Base-by-base conservation (phyloP, 371 early-diverging fungal genomes). In the Dentiscutata heterogama region DNA sequence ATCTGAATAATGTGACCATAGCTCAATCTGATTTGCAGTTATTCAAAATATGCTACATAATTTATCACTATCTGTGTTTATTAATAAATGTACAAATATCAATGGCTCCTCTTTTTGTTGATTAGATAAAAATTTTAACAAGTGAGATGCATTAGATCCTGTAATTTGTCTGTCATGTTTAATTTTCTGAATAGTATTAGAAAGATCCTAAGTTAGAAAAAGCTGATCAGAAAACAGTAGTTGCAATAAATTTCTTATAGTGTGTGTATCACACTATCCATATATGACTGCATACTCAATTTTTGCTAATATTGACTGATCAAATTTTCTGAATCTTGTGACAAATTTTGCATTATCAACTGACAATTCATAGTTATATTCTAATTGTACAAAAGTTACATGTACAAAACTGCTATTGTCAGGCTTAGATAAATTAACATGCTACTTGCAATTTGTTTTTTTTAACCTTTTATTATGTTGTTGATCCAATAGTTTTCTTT, bases 111-210 rank as follows among this genome's bases (percentile, higher is more conserved):
- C 73, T 29, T 50, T 13, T 22, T 72, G 25, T 50, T 29, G 16
- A 20, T 22, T 22, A 7, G 53, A n/a, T 53, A 72, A 31, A 50
- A 35, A 11, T 2, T 72, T 50, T 22, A 67, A 35, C 11, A 67
- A 58, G 25, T 58, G 1, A 67, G 67, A 35, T 13, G 11, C 67
- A 39, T 29, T n/a, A 16, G 29, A 29, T 35, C 39, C 8, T 14
- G 29, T 27, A 67, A 67, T 67, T 5, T 29, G 67, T 5, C 18
- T 25, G 22, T 72, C 54, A 35, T 20, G 13, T 53, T 72, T 72
- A 27, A 72, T 25, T 16, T 72, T 72, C 31, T 72, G 54, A 51
- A 72, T 72, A 72, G 46, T 10, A 22, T 72, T 72, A 20, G 53
- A 53, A 8, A 72, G 22, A 54, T 72, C 29, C 11, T 54, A 27